Base-by-base conservation (phyloP, 345 rosid genomes). In the Excoecaria cochinchinensis region DNA sequence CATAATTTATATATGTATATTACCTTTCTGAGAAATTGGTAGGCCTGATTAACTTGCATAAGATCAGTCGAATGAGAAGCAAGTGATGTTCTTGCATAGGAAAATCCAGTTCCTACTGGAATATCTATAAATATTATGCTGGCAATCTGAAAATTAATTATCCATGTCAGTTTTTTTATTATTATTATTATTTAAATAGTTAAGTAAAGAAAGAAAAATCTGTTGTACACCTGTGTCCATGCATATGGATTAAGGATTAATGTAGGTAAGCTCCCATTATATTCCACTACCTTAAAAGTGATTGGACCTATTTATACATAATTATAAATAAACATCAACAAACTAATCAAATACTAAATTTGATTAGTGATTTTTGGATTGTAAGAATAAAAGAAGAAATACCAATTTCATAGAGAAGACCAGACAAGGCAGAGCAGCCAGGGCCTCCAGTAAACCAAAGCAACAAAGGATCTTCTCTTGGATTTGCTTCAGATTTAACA, bases 21-120 rank as follows among this genome's bases (percentile, higher is more conserved):
- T 74, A 93, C 97, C 85, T 76, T 87, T 47, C 86, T 84, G 6
- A 90, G 84, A 75, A 91, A 93, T 60, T 84, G 81, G 69, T 83
- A 67, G 16, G 86, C 85, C 24, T 90, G 85, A 17, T 71, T 78
- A 75, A 83, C 81, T 82, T 88, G 95, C 51, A 17, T 71, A 74
- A 74, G 79, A 74, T 93, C 98, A 56, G 91, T 77, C 3, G 85
- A 24, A 47, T 69, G 72, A 46, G 52, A 74, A 58, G 91, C 91
- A 40, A n/a, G 55, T 15, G 1, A 40, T 68, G 80, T 84, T 78
- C 40, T 81, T 4, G 93, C 84, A 57, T 87, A 93, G 42, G 98
- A 93, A 82, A 80, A 93, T 42, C 97, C 98, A 56, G 95, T 85
- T 38, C 93, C 94, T 17, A 86, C 90, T 5, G 98, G 98, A 60